phyloP scores from a whole-genome alignment of 305 asterid genomes.

The Plantago rigida region DNA sequence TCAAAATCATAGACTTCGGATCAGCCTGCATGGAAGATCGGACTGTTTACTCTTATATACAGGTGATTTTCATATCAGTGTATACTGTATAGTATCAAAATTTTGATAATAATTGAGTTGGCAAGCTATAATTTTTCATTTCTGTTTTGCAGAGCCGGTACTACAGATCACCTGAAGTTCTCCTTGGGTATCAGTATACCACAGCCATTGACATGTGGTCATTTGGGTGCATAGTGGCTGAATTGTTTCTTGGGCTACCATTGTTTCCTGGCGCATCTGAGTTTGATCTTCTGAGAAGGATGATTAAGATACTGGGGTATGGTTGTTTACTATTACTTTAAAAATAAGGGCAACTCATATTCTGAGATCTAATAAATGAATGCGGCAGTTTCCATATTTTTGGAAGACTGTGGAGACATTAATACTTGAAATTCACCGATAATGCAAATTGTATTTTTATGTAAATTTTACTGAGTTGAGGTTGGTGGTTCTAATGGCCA shows the following conservation, averaged over 20 bases:
- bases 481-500: too few relatives aligned
- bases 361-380: slow-evolving; percentile 7
- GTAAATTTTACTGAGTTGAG: background rate
- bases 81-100: slow-evolving; percentile 14
- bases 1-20: slow-evolving; percentile 96
- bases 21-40: slow-evolving; percentile 96
- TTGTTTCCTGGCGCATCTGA: slow-evolving; percentile 98
- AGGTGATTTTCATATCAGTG: slow-evolving; percentile 37
- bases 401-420: background rate
- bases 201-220: slow-evolving; percentile 99
- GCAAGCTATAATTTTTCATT: slow-evolving; percentile 22
- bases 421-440: background rate
- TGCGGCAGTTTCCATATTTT: background rate
- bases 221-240: slow-evolving; percentile 98
- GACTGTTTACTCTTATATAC: slow-evolving; percentile 93
- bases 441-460: background rate
- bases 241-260: slow-evolving; percentile 84
- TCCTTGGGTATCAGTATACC: slow-evolving; percentile 96
- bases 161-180: slow-evolving; percentile 98
- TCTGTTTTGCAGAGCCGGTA: slow-evolving; percentile 77
- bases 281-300: slow-evolving; percentile 88
- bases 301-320: slow-evolving; percentile 93
- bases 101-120: slow-evolving; percentile 24
- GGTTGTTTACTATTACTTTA: slow-evolving; percentile 23
- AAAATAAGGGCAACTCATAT: slow-evolving; percentile 17